Conservation (phyloP, 192 early-diverging fungal species). For the Phlyctochytrium arcticum region DNA sequence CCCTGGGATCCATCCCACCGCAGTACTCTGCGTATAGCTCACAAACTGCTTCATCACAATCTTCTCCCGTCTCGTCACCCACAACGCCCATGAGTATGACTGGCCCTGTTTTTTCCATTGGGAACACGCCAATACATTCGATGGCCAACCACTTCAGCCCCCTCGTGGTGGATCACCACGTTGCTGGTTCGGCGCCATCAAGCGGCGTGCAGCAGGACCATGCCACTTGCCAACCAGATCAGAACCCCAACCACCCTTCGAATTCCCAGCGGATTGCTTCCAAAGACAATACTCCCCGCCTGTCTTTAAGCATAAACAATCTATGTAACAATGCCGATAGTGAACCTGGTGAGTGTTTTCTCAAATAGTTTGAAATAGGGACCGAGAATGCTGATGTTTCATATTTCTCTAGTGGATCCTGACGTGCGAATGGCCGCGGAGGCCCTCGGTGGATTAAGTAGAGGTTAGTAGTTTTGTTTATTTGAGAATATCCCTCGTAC, state of each 20-base stretch:
- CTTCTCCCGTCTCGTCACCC: slow-evolving; percentile 10
- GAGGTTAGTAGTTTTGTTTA: not conserved
- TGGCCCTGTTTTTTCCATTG: slow-evolving; percentile 14
- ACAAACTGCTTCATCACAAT: slow-evolving; percentile 16
- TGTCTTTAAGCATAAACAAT: slow-evolving; percentile 16
- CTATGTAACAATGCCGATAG: slow-evolving; percentile 17
- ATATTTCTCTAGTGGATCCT: slow-evolving; percentile 9
- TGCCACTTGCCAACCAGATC: no score
- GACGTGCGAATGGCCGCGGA: slow-evolving; percentile 43
- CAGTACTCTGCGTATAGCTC: slow-evolving; percentile 11
- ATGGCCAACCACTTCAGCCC: not conserved
- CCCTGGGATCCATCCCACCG: not conserved
- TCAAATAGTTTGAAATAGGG: not conserved
- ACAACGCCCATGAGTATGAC: slow-evolving; percentile 3
- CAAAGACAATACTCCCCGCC: no score
- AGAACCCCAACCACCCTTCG: no score
- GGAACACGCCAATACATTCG: slow-evolving; percentile 12
- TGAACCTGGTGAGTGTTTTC: not conserved
- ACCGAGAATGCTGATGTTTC: not conserved
- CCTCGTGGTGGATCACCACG: no score
- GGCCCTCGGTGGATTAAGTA: slow-evolving; percentile 32
- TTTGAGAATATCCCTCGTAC: not conserved
- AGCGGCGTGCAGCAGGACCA: no score
- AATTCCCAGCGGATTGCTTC: no score
- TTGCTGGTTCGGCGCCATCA: no score